phyloP scores from a whole-genome alignment of 2,329 filamentous ascomycete genomes.

The Cladophialophora exuberans region DNA sequence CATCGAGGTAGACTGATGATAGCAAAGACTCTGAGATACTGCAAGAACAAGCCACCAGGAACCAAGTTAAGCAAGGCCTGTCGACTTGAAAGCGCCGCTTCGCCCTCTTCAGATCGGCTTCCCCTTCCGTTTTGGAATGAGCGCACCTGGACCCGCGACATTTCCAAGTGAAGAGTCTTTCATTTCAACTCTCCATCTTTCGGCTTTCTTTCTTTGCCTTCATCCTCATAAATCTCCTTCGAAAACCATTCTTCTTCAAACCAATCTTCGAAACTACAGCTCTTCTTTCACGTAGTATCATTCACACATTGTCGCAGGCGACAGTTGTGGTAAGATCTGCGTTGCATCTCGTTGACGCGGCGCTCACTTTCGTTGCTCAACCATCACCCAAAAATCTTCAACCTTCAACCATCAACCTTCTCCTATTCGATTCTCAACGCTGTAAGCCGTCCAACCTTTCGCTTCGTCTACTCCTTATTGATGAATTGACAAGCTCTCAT shows the following conservation, averaged over 20 bases:
- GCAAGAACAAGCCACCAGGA: no score
- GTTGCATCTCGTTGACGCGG: background rate
- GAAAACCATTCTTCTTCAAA: conserved; percentile 17
- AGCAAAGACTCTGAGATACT: no score
- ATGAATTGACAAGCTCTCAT: no score
- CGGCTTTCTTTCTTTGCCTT: conserved; percentile 1
- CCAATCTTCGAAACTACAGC: conserved; percentile 8
- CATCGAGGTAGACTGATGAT: no score
- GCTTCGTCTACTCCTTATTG: no score
- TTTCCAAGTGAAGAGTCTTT: conserved; percentile 7
- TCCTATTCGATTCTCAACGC: no score
- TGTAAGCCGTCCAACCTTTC: no score
- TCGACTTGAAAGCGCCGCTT: no score
- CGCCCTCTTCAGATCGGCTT: background rate
- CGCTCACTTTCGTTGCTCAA: conserved; percentile 7
- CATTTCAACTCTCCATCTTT: conserved; percentile 4
- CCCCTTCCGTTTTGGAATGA: background rate
- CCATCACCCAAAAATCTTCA: conserved; percentile 4
- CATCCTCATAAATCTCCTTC: conserved; percentile 13
- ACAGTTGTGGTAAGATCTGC: conserved; percentile 7
- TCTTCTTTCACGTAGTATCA: conserved; percentile 1
- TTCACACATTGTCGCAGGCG: conserved; percentile 1
- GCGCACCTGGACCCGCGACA: no score
- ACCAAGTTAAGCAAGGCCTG: no score
- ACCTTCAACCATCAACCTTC: conserved; percentile 1